Percentiles rank a stretch among this genome's conserved stretches.
phyloP scores from a whole-genome alignment of 805 yeast species.

The Barnettozyma vustinii region DNA sequence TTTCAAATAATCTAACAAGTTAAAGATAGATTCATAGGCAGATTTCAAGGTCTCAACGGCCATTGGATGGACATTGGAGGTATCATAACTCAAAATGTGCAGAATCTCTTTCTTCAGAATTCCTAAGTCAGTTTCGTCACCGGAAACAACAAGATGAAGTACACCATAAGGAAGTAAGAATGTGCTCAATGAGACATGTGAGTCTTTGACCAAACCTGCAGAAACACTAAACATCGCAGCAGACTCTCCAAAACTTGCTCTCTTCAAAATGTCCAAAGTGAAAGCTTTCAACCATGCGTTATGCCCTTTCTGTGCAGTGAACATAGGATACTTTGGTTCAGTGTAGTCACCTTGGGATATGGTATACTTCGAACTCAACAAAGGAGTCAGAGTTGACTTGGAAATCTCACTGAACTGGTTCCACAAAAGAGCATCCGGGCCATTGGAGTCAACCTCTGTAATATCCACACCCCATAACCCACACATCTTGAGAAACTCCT shows the following conservation, averaged over 20 bases:
- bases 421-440: constrained; percentile 45
- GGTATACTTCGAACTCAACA: constrained; percentile 64
- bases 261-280: constrained; percentile 58
- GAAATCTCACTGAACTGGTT: constrained; percentile 56
- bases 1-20: constrained; percentile 74
- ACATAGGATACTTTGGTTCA: constrained; percentile 58
- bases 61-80: constrained; percentile 42
- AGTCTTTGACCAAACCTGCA: constrained; percentile 59
- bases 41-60: constrained; percentile 54
- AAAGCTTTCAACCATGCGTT: constrained; percentile 69
- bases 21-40: constrained; percentile 70
- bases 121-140: constrained; percentile 31
- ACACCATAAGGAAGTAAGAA: constrained; percentile 75
- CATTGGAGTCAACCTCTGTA: constrained; percentile 17
- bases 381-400: constrained; percentile 68
- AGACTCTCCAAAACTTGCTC: constrained; percentile 23
- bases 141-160: constrained; percentile 51
- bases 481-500: constrained; percentile 68
- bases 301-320: constrained; percentile 47
- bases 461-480: constrained; percentile 36
- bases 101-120: constrained; percentile 56
- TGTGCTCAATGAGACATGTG: constrained; percentile 63
- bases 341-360: constrained; percentile 43
- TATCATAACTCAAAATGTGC: constrained; percentile 46
- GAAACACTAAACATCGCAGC: constrained; percentile 55